phyloP scores from a whole-genome alignment of 257 asterid species.

The Gardenia jasminoides region DNA sequence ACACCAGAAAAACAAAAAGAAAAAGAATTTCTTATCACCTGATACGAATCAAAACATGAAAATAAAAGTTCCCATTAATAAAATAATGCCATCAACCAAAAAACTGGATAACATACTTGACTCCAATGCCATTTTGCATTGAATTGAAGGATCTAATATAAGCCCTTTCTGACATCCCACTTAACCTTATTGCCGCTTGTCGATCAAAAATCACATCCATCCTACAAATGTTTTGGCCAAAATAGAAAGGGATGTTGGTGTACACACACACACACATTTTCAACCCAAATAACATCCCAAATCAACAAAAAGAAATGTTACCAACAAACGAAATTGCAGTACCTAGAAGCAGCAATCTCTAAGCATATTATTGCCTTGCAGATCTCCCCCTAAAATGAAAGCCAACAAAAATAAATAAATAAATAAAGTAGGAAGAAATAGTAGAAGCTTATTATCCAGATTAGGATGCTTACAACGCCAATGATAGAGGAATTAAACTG shows the following conservation, averaged over 20 bases:
- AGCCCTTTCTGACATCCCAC: constrained; percentile 92
- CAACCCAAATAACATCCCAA: not conserved
- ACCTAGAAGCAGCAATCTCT: constrained; percentile 87
- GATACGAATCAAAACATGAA: not conserved
- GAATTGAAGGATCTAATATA: constrained; percentile 81
- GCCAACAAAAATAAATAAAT: not conserved
- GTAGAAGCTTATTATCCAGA: not conserved
- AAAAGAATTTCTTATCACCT: not conserved
- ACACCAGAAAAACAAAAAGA: not conserved
- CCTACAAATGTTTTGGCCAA: constrained; percentile 35
- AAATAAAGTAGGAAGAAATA: not conserved
- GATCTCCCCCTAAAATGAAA: constrained; percentile 69
- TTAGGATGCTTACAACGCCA: constrained; percentile 59
- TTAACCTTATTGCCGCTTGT: constrained; percentile 61
- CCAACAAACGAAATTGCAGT: not conserved
- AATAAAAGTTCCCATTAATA: constrained; percentile 2
- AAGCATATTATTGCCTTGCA: constrained; percentile 93
- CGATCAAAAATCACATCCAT: constrained; percentile 78
- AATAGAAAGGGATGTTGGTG: not conserved
- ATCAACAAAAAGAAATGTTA: not conserved
- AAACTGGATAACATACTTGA: constrained; percentile 50
- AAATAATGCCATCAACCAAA: constrained; percentile 3
- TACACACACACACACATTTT: too few relatives aligned
- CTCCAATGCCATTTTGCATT: constrained; percentile 90
- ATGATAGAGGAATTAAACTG: constrained; percentile 84